Evolutionary conservation across 1,139 yeast genomes (phyloP).

Genomic region (Magnusiomyces magnusii): DNA sequence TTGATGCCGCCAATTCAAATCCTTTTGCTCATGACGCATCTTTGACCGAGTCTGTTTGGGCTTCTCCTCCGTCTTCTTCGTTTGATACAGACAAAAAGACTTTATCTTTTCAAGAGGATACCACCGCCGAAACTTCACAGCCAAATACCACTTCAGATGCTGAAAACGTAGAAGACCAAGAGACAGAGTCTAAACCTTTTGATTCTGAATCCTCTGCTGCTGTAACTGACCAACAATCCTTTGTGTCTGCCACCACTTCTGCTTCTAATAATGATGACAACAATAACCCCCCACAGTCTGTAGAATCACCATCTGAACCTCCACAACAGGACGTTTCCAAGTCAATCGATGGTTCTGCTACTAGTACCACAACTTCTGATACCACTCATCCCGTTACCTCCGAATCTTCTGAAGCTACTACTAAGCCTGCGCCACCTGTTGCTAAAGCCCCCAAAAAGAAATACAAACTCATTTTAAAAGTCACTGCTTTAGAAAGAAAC

Average conservation of each 20-base stretch:
- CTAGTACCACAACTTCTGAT: not conserved
- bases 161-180: not conserved
- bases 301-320: not conserved
- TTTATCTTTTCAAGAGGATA: not conserved
- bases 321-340: not conserved
- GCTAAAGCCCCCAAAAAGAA: constrained; percentile 18
- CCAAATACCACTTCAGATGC: not conserved
- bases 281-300: not conserved
- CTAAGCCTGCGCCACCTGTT: not conserved
- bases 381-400: not conserved
- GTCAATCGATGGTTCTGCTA: too few relatives aligned
- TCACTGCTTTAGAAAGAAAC: constrained; percentile 43
- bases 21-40: constrained; percentile 24
- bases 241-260: not conserved
- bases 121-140: not conserved
- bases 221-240: not conserved
- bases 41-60: not conserved
- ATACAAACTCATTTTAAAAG: constrained; percentile 35
- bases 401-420: not conserved
- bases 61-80: not conserved
- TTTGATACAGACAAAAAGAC: not conserved
- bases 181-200: not conserved
- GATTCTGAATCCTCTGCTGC: not conserved
- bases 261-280: not conserved
- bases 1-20: constrained; percentile 21